Evolutionary conservation across 2,329 filamentous ascomycete species (phyloP), one percentile per base, ranked within the genome.

Genomic region (Sporothrix sp.): DNA sequence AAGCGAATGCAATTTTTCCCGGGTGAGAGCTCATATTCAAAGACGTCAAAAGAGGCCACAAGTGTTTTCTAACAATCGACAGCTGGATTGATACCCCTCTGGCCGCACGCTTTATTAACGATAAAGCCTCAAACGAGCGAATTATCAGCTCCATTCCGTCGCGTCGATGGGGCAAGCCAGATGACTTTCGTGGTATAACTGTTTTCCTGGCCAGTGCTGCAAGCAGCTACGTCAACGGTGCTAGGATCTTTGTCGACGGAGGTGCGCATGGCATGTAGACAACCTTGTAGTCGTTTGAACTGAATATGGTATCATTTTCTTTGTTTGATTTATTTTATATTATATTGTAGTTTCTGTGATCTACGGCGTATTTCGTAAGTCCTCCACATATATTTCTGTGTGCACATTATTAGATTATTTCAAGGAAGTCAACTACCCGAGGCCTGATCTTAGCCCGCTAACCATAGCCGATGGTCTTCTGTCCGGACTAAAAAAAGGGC

Each of bases 151-250:
- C 36, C 8, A 42, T 52, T 7, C 63, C 72, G 59, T 70, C 0
- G 68, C 60, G 18, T 76, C 82, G 0, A 79, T 84, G 50, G 82
- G 85, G 47, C 11, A n/a, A 36, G 38, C 47, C 47, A 2, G 21
- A 18, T 5, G 47, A 49, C 60, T 85, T 85, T 61, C 82, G 82
- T 65, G 82, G 81, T 1, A 73, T 71, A 1, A 73, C 79, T 5
- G 75, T 85, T 27, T 85, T 72, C 61, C 62, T 85, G 61, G 80
- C 79, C 4, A 78, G 40, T 11, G 16, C 23, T 2, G 40, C 40
- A 3, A 44, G 40, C 40, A 18, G 32, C 18, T 44, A 44, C 14
- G 27, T 44, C 3, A 32, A 32, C 13, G 40, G 40, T n/a, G 40
- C 40, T 6, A 7, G 27, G 4, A 44, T 44, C 25, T 44, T 44